Evolutionary conservation across 176 grass and related monocot genomes (phyloP).

Genomic region (Cocos nucifera): DNA sequence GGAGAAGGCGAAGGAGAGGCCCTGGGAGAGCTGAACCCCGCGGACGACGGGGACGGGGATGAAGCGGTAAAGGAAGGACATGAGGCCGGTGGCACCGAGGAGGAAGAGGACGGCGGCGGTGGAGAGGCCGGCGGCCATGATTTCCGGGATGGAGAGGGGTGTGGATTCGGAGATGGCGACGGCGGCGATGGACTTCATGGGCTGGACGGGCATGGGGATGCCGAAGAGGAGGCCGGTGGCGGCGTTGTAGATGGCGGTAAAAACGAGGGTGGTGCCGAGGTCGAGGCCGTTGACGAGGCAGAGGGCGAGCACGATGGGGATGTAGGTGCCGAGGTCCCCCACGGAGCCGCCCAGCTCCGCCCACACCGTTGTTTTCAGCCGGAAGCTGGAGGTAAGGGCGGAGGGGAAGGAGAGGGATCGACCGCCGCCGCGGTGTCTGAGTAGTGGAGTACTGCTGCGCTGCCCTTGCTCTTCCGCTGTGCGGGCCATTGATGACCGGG

Average conservation of each 20-base stretch:
- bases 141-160: slow-evolving; percentile 61
- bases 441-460: not conserved
- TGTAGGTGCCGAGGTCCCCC: slow-evolving; percentile 86
- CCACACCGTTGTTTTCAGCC: slow-evolving; percentile 52
- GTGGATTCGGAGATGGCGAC: slow-evolving; percentile 53
- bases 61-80: slow-evolving; percentile 58
- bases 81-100: slow-evolving; percentile 72
- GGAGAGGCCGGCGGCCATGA: slow-evolving; percentile 64
- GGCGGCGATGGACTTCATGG: slow-evolving; percentile 95
- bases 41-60: slow-evolving; percentile 76
- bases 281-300: slow-evolving; percentile 33
- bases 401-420: slow-evolving; percentile 20
- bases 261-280: slow-evolving; percentile 63
- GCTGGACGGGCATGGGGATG: slow-evolving; percentile 92
- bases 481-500: too few species aligned
- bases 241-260: slow-evolving; percentile 86
- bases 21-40: slow-evolving; percentile 80
- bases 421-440: slow-evolving; percentile 9
- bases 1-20: slow-evolving; percentile 66
- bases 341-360: slow-evolving; percentile 67
- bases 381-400: slow-evolving; percentile 9
- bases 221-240: slow-evolving; percentile 68
- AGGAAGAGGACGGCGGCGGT: slow-evolving; percentile 50
- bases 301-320: slow-evolving; percentile 79
- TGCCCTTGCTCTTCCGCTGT: too few species aligned